These are phyloP conservation scores for Scenedesmus sp. DNA, from an alignment of 163 green algal genomes.

Conservation along the genomic window DNA sequence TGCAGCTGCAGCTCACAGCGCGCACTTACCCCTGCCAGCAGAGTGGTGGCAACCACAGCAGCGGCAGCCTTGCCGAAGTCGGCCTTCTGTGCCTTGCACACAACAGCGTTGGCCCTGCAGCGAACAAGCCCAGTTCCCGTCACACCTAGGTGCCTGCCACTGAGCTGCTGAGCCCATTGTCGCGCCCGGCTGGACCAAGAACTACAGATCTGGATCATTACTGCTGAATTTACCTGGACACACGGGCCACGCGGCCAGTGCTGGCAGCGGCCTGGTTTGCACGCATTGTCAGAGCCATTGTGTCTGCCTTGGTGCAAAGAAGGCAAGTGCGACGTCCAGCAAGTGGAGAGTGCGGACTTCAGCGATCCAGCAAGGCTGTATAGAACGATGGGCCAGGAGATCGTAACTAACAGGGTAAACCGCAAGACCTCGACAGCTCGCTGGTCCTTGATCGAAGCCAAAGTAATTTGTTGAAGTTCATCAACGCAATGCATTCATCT, in stretches of 20 bases:
- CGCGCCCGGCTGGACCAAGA: neutral
- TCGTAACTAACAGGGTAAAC: slow-evolving; percentile 20
- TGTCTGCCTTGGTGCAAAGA: slow-evolving; percentile 24
- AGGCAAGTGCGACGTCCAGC: slow-evolving; percentile 22
- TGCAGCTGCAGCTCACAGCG: slow-evolving; percentile 1
- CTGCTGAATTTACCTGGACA: slow-evolving; percentile 19
- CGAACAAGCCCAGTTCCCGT: neutral
- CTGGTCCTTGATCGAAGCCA: neutral
- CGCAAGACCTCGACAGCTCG: neutral
- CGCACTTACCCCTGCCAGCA: slow-evolving; percentile 84
- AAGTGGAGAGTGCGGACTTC: neutral
- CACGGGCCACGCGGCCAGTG: slow-evolving; percentile 39
- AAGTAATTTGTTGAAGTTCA: neutral
- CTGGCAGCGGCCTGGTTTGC: slow-evolving; percentile 28
- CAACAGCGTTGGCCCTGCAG: slow-evolving; percentile 54
- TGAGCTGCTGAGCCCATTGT: slow-evolving; percentile 3
- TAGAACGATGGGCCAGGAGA: slow-evolving; percentile 8
- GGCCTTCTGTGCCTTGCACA: slow-evolving; percentile 71
- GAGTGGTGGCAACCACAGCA: slow-evolving; percentile 70
- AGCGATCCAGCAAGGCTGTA: neutral
- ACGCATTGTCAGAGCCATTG: slow-evolving; percentile 50
- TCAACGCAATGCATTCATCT: neutral
- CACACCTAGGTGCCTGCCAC: neutral
- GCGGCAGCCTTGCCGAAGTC: slow-evolving; percentile 68
- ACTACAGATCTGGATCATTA: neutral